A percentile compares a stretch with the other conserved stretches of the same genome.
These are phyloP conservation scores for Saccharum spontaneum DNA, from an alignment of 176 grass and related monocot species.

Conservation along the genomic window DNA sequence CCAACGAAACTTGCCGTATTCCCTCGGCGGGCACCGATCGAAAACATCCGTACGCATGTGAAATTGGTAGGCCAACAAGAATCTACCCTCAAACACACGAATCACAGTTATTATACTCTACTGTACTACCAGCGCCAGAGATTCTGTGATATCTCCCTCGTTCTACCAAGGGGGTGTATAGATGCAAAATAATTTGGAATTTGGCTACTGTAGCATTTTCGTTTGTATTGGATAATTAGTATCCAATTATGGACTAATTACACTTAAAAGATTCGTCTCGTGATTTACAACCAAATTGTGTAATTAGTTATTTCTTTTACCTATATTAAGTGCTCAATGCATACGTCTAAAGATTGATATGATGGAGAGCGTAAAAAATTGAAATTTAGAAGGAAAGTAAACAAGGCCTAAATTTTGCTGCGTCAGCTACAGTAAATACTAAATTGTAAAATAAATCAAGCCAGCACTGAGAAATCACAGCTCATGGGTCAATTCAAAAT, in stretches of 20 bases:
- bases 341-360: too few species aligned
- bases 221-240: too few species aligned
- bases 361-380: too few species aligned
- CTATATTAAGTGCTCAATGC: too few species aligned
- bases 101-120: too few species aligned
- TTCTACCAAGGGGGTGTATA: not conserved
- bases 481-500: not conserved
- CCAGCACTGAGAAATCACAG: not conserved
- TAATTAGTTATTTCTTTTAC: too few species aligned
- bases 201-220: too few species aligned
- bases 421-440: not conserved
- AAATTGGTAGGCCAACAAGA: conserved; percentile 25
- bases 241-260: too few species aligned
- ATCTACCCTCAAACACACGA: not conserved
- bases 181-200: too few species aligned
- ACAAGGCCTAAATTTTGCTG: not conserved
- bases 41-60: conserved; percentile 36
- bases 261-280: too few species aligned
- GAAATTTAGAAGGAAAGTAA: too few species aligned
- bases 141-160: not conserved
- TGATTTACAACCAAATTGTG: too few species aligned
- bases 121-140: not conserved
- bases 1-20: conserved; percentile 35
- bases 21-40: not conserved
- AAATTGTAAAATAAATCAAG: not conserved